Conservation (phyloP, 2,329 filamentous ascomycete species). For the Bimuria novae-zelandiae region DNA sequence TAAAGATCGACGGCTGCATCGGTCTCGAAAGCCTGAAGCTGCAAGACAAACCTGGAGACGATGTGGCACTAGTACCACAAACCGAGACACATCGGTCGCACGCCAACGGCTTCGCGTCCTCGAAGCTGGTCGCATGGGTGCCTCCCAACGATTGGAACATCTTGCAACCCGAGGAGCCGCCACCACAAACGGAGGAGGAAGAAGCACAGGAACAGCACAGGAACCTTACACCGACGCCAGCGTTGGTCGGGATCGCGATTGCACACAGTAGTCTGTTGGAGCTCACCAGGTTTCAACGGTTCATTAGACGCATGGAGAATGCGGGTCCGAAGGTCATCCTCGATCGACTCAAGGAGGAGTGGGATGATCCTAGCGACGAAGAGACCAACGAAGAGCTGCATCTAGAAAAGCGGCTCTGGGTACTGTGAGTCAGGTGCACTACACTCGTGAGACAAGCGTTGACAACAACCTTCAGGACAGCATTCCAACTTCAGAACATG, state of each 20-base stretch:
- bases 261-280: conserved; percentile 28
- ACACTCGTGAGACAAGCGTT: background rate
- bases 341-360: conserved; percentile 58
- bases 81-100: conserved; percentile 15
- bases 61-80: background rate
- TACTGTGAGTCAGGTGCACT: conserved; percentile 49
- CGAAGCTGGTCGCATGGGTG: conserved; percentile 26
- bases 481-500: conserved; percentile 50
- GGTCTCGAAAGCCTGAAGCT: conserved; percentile 29
- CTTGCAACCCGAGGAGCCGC: conserved; percentile 22
- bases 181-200: background rate
- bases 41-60: conserved; percentile 18
- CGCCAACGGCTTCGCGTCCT: conserved; percentile 15
- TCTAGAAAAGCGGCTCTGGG: conserved; percentile 64
- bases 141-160: conserved; percentile 43
- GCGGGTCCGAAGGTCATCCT: conserved; percentile 59
- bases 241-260: conserved; percentile 20
- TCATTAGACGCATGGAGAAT: conserved; percentile 60
- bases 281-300: conserved; percentile 54
- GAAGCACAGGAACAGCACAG: conserved; percentile 22
- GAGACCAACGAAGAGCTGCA: conserved; percentile 55
- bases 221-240: conserved; percentile 19
- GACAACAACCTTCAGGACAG: conserved; percentile 41
- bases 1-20: conserved; percentile 23
- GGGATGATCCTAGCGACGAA: conserved; percentile 45